These are phyloP conservation scores for Solanum stenotomum DNA, from an alignment of 257 asterid genomes.

Conservation along the genomic window DNA sequence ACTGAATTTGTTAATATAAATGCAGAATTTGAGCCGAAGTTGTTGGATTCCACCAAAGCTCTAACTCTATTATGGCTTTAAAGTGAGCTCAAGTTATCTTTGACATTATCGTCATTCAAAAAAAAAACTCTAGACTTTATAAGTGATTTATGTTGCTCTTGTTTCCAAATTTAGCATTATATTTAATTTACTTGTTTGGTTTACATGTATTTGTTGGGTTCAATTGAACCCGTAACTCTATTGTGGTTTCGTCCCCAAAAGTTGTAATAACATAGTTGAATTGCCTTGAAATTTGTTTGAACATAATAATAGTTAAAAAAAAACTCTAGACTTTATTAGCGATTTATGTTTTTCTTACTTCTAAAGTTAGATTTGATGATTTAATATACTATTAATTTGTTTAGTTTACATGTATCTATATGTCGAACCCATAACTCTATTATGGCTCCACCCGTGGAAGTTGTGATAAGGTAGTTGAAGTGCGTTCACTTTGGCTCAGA, in stretches of 20 bases:
- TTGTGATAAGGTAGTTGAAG: neutral
- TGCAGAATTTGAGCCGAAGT: neutral
- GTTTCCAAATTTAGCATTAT: neutral
- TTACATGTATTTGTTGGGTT: neutral
- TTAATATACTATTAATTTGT: neutral
- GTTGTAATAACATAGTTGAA: neutral
- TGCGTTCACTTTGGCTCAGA: neutral
- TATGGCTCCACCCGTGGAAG: neutral
- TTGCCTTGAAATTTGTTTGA: neutral
- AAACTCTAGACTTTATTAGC: neutral
- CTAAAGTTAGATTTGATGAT: neutral
- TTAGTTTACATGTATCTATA: neutral
- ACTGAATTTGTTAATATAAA: neutral
- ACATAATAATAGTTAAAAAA: too few relatives aligned
- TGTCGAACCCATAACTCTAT: neutral
- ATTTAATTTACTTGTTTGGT: too few relatives aligned
- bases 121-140: neutral
- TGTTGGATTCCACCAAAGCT: neutral
- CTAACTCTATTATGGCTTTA: neutral
- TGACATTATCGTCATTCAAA: neutral
- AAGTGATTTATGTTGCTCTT: neutral
- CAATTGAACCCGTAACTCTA: neutral
- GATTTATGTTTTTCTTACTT: too few relatives aligned
- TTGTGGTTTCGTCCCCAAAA: neutral
- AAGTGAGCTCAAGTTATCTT: constrained; percentile 12